Evolutionary conservation across 441 rosid genomes (phyloP).

Genomic region (Erysimum cheiri): DNA sequence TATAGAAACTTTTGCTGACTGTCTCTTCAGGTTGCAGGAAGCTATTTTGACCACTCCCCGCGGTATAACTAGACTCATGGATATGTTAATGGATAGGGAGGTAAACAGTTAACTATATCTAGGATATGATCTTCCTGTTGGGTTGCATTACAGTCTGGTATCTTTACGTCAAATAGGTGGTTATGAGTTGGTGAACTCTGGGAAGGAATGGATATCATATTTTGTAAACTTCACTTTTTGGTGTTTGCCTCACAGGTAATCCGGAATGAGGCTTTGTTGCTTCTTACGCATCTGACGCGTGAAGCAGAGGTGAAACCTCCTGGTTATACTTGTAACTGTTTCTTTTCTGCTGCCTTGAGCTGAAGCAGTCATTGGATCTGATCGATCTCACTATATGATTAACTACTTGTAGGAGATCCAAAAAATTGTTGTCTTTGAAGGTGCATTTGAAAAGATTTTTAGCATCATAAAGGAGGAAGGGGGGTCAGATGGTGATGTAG

Average conservation of each 20-base stretch:
- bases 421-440: slow-evolving; percentile 98
- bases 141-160: slow-evolving; percentile 14
- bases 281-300: slow-evolving; percentile 96
- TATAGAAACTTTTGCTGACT: slow-evolving; percentile 50
- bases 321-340: slow-evolving; percentile 25
- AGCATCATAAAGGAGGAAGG: slow-evolving; percentile 97
- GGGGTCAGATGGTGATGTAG: slow-evolving; percentile 97
- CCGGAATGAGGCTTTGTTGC: slow-evolving; percentile 92
- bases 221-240: slow-evolving; percentile 3
- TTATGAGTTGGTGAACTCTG: slow-evolving; percentile 23
- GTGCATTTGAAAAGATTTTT: slow-evolving; percentile 94
- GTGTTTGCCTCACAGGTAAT: slow-evolving; percentile 69
- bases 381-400: slow-evolving; percentile 32
- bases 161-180: slow-evolving; percentile 27
- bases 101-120: slow-evolving; percentile 44
- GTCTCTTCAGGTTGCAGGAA: slow-evolving; percentile 93
- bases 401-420: slow-evolving; percentile 78
- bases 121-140: slow-evolving; percentile 22
- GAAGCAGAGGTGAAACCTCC: slow-evolving; percentile 81
- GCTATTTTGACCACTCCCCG: slow-evolving; percentile 97
- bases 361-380: slow-evolving; percentile 10
- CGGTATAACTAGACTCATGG: slow-evolving; percentile 97
- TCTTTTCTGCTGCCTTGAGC: slow-evolving; percentile 23
- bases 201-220: slow-evolving; percentile 1
- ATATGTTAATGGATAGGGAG: slow-evolving; percentile 99